phyloP scores from a whole-genome alignment of 1,284 basidiomycete species.

The Exobasidium cylindrosporum region DNA sequence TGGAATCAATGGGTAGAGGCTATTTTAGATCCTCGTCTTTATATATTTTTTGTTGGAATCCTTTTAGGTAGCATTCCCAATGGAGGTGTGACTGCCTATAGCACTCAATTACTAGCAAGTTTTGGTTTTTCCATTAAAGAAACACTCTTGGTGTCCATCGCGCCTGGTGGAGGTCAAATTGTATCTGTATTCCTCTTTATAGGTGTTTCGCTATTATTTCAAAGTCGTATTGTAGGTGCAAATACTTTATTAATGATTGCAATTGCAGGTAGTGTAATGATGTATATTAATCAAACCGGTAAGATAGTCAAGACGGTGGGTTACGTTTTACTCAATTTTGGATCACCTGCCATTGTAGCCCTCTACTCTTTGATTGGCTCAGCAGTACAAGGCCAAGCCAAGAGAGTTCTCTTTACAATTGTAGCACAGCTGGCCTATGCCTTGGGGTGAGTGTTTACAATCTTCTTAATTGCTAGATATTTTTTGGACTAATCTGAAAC shows the following conservation, averaged over 20 bases:
- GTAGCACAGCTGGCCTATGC: not conserved
- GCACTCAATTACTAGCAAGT: not conserved
- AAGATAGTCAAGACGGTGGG: constrained; percentile 5
- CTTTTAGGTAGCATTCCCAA: constrained; percentile 5
- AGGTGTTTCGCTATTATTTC: not conserved
- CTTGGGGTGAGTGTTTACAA: too few species aligned
- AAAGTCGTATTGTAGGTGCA: constrained; percentile 1
- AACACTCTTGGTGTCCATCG: not conserved
- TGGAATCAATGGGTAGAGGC: constrained; percentile 6
- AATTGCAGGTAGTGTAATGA: not conserved
- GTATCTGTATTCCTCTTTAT: not conserved
- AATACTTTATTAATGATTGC: not conserved
- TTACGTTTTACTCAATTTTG: constrained; percentile 9
- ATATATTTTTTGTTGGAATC: constrained; percentile 5
- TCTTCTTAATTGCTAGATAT: too few species aligned
- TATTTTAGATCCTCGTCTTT: constrained; percentile 1
- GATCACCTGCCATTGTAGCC: constrained; percentile 7
- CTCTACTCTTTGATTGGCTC: constrained; percentile 8
- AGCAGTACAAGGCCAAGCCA: not conserved
- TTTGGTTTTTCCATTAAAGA: constrained; percentile 2
- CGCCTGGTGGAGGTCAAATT: constrained; percentile 1
- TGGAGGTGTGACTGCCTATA: constrained; percentile 13
- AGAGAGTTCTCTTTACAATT: not conserved
- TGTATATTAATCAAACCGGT: not conserved
- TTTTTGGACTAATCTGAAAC: too few species aligned